phyloP scores from a whole-genome alignment of 2,329 filamentous ascomycete genomes.

The Metarhizium humberi region DNA sequence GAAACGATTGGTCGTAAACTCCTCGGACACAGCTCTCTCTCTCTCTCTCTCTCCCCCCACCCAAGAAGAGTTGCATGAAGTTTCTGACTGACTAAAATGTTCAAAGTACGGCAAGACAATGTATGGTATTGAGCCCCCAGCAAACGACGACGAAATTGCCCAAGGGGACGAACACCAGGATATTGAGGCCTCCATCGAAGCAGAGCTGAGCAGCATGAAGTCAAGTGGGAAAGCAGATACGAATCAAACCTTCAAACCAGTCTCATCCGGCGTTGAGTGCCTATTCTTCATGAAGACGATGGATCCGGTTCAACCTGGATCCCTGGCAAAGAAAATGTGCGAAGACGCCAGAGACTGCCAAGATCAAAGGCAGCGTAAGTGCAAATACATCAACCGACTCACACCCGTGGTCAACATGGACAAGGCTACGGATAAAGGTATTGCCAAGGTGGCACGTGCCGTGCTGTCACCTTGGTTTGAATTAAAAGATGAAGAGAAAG shows the following conservation, averaged over 20 bases:
- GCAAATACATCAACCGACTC: slow-evolving; percentile 49
- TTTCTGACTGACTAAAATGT: not conserved
- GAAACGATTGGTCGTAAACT: slow-evolving; percentile 7
- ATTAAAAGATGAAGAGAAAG: slow-evolving; percentile 22
- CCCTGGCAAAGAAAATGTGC: slow-evolving; percentile 45
- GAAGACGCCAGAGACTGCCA: slow-evolving; percentile 38
- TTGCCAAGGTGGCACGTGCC: slow-evolving; percentile 53
- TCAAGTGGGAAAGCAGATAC: slow-evolving; percentile 28
- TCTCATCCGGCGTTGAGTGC: slow-evolving; percentile 50
- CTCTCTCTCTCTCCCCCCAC: not conserved
- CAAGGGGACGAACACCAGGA: slow-evolving; percentile 44
- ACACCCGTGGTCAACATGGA: slow-evolving; percentile 44
- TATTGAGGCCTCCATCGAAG: slow-evolving; percentile 63
- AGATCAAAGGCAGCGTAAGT: slow-evolving; percentile 33
- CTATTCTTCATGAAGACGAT: slow-evolving; percentile 52
- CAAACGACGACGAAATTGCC: slow-evolving; percentile 21
- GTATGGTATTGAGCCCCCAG: slow-evolving; percentile 39
- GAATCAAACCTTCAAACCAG: slow-evolving; percentile 39
- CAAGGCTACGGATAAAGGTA: slow-evolving; percentile 59
- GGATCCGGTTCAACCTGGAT: slow-evolving; percentile 44
- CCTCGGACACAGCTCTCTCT: not conserved
- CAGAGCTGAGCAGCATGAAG: slow-evolving; percentile 59
- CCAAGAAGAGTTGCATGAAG: not conserved
- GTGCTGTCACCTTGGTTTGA: slow-evolving; percentile 58
- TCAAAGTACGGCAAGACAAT: slow-evolving; percentile 55